phyloP scores from a whole-genome alignment of 176 grass and related monocot species.

The Otatea glauca region DNA sequence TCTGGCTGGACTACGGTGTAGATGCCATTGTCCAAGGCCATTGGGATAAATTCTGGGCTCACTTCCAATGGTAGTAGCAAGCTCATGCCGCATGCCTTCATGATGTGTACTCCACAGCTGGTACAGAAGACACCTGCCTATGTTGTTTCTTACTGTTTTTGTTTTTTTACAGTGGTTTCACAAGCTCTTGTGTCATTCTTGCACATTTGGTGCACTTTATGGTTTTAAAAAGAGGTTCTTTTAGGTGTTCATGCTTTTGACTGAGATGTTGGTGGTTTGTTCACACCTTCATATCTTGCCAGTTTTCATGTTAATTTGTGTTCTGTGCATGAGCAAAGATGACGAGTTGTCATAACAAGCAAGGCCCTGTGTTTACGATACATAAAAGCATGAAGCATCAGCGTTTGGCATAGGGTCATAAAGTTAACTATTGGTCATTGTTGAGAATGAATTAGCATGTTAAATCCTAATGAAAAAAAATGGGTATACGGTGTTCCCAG shows the following conservation, averaged over 20 bases:
- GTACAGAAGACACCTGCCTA: not conserved
- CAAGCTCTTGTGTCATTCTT: conserved; percentile 2
- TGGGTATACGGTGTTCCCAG: too few species aligned
- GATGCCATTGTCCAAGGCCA: not conserved
- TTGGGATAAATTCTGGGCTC: not conserved
- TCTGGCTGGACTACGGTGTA: not conserved
- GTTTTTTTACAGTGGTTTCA: conserved; percentile 7
- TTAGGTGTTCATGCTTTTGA: not conserved
- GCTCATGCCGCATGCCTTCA: not conserved
- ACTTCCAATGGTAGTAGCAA: not conserved
- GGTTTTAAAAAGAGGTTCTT: not conserved
- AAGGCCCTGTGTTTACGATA: not conserved
- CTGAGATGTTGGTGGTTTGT: not conserved
- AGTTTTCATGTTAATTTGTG: conserved; percentile 30
- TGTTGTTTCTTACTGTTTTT: conserved; percentile 20
- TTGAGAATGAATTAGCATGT: not conserved
- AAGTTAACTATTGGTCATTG: not conserved
- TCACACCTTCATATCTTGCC: not conserved
- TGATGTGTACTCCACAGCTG: not conserved
- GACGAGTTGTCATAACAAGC: not conserved
- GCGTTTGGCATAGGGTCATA: not conserved
- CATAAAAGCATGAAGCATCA: not conserved
- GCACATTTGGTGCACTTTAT: conserved; percentile 1
- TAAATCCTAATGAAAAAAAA: not conserved
- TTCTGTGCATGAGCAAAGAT: conserved; percentile 18